Evolutionary conservation across 306 rosid species (phyloP), one percentile per base, ranked within the genome.

Genomic region (Pueraria montana): DNA sequence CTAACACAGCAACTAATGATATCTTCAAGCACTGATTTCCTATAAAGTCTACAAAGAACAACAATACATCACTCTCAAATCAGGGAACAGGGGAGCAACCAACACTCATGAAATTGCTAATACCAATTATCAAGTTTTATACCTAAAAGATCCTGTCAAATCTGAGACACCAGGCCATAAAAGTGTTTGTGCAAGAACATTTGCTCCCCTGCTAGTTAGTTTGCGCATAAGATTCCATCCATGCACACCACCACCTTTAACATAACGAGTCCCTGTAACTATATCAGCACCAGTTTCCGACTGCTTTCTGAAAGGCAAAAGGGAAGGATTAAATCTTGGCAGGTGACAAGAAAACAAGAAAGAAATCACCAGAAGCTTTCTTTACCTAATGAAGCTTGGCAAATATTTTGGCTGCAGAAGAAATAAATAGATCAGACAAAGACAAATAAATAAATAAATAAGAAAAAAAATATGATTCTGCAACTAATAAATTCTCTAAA

Each of bases 221-320:
- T 96, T 96, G 88, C 98, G 97, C 97, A 96, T 93, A 70, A 96
- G 98, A 90, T 90, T 96, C 99, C 99, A 96, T 80, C 99, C 99
- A 91, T 96, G 97, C 55, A 96, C 97, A 76, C 98, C 97, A 1
- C 99, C 99, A 13, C 92, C 97, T 89, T 82, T 87, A 73, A 94
- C 99, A 88, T 96, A 96, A 52, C 98, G 96, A 69, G 99, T 96
- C 73, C 99, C 99, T 0, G 97, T 92, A 63, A 93, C 97, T 89
- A 96, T 92, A 84, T 89, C 92, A 45, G 99, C 99, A 82, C 91
- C 89, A 67, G 98, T 92, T 82, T 90, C 91, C 79, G 81, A 74
- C 83, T 93, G 98, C 85, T 88, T 94, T 86, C 98, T 90, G 79
- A 64, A 36, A 83, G 73, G 55, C 11, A 55, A 12, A 61, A 68